phyloP scores from a whole-genome alignment of 2,329 filamentous ascomycete species.

The Didymella lethalis region DNA sequence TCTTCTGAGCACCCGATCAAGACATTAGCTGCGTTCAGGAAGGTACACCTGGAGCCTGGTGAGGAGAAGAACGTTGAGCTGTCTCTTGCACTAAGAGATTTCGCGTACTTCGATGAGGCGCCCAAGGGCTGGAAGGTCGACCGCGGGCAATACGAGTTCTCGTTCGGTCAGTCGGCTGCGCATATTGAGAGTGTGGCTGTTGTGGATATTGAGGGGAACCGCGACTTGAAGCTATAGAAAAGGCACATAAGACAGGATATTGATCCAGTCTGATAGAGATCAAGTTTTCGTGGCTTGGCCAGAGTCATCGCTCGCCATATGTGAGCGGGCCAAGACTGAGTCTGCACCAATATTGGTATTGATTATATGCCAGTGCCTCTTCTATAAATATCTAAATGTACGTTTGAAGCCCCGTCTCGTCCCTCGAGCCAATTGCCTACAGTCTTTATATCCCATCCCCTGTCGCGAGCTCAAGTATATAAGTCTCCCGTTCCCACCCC shows the following conservation, averaged over 20 bases:
- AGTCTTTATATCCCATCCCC: neutral
- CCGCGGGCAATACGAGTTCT: conserved; percentile 42
- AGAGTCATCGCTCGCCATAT: neutral
- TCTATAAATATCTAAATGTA: neutral
- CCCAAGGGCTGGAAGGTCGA: conserved; percentile 43
- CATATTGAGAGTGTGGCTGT: conserved; percentile 37
- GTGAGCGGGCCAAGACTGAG: neutral
- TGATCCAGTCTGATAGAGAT: neutral
- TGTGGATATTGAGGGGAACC: conserved; percentile 33
- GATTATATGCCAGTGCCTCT: neutral
- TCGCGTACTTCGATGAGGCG: conserved; percentile 46
- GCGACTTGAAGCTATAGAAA: conserved; percentile 29
- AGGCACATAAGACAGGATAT: too few relatives aligned
- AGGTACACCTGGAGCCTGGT: conserved; percentile 66
- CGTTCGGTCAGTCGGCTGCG: conserved; percentile 42
- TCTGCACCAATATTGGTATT: neutral
- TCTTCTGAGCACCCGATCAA: conserved; percentile 64
- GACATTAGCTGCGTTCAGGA: conserved; percentile 73
- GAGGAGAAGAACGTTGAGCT: conserved; percentile 67
- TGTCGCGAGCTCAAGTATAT: neutral
- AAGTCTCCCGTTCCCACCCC: neutral
- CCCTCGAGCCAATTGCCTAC: neutral
- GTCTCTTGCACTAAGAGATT: conserved; percentile 32
- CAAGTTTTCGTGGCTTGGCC: neutral
- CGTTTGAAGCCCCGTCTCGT: neutral